Conservation (phyloP, 257 asterid genomes). For the Rauvolfia tetraphylla region DNA sequence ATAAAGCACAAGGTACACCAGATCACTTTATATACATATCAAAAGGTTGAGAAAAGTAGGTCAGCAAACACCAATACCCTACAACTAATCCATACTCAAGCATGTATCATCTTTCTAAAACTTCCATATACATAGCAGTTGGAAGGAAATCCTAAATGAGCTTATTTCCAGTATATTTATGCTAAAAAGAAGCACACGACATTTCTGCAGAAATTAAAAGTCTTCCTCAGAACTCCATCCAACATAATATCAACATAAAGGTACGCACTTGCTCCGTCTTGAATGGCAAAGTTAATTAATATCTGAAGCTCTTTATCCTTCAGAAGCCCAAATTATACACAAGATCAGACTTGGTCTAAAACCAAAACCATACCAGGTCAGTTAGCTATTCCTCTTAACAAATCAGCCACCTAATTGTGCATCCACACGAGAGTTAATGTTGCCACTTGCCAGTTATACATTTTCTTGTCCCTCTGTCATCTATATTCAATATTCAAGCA, state of each 20-base stretch:
- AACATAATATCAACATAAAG: not conserved
- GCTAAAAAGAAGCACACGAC: not conserved
- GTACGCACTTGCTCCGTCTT: not conserved
- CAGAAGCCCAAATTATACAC: not conserved
- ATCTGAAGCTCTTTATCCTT: not conserved
- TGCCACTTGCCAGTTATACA: not conserved
- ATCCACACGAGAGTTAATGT: not conserved
- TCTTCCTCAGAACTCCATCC: not conserved
- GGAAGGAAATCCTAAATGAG: not conserved
- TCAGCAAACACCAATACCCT: not conserved
- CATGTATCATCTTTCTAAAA: not conserved
- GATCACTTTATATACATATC: not conserved
- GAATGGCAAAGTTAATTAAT: not conserved
- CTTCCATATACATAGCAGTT: not conserved
- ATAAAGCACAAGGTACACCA: not conserved
- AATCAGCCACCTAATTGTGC: not conserved
- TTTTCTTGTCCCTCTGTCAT: not conserved
- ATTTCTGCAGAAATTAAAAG: not conserved
- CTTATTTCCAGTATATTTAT: not conserved
- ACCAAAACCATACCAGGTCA: not conserved
- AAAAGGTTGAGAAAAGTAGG: not conserved
- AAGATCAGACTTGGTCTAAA: not conserved
- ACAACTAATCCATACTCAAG: not conserved
- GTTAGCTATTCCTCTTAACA: not conserved
- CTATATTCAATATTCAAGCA: not conserved